Percentiles rank a stretch among this genome's conserved stretches.
Evolutionary conservation across 2,329 filamentous ascomycete species (phyloP).

Genomic region (Rhexocercosporidium sp.): DNA sequence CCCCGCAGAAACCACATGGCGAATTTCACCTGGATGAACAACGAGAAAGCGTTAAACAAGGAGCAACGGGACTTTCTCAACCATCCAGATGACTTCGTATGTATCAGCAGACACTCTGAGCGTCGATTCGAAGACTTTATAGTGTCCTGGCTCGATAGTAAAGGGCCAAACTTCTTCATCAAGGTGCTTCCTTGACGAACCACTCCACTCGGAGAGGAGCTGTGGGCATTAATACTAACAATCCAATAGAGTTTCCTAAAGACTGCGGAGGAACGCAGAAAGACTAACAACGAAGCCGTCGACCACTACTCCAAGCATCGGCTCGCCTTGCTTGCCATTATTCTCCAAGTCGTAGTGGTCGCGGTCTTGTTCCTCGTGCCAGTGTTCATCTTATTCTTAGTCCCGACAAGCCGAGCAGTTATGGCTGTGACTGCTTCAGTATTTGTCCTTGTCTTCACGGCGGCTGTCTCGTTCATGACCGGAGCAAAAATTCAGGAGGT

Average conservation of each 20-base stretch:
- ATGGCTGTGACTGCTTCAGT: conserved; percentile 25
- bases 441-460: conserved; percentile 22
- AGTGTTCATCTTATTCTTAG: conserved; percentile 29
- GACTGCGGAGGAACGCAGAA: background rate
- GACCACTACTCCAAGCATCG: background rate
- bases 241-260: background rate
- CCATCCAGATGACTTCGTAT: conserved; percentile 22
- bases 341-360: conserved; percentile 5
- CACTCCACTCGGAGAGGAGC: too few relatives aligned
- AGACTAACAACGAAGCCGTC: background rate
- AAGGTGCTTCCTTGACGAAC: background rate
- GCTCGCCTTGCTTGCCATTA: background rate
- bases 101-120: background rate
- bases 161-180: background rate
- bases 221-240: background rate
- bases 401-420: conserved; percentile 18
- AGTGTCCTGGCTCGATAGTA: background rate
- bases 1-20: conserved; percentile 6
- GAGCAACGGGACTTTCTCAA: conserved; percentile 17
- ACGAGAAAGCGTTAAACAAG: background rate
- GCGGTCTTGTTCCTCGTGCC: conserved; percentile 28
- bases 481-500: conserved; percentile 23
- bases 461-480: conserved; percentile 20
- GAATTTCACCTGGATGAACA: conserved; percentile 16
- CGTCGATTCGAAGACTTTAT: background rate